phyloP scores from a whole-genome alignment of 1,284 basidiomycete genomes.

The Taiwanofungus camphoratus region DNA sequence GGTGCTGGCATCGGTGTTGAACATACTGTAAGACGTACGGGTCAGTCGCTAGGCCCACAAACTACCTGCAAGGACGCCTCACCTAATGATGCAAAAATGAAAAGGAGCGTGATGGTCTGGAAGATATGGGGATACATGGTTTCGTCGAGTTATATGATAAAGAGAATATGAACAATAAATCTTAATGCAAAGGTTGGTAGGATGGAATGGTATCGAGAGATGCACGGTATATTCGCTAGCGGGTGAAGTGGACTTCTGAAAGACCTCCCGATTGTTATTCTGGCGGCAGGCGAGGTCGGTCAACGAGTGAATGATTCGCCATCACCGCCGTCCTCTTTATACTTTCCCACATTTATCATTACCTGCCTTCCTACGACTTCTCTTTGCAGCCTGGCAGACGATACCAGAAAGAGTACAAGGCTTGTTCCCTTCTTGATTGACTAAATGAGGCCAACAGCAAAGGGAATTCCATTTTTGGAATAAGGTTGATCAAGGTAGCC shows the following conservation, averaged over 20 bases:
- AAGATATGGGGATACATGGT: slow-evolving; percentile 4
- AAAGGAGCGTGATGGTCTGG: slow-evolving; percentile 7
- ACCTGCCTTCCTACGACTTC: too few species aligned
- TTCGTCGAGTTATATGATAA: background rate
- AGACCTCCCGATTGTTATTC: background rate
- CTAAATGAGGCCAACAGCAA: background rate
- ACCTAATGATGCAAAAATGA: background rate
- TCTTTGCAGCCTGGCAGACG: background rate
- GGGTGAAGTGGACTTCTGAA: background rate
- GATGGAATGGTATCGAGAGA: background rate
- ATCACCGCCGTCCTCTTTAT: too few species aligned
- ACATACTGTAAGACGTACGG: background rate
- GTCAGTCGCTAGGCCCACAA: too few species aligned
- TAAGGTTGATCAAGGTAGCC: background rate
- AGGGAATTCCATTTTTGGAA: background rate
- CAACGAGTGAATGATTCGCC: background rate
- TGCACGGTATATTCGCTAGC: background rate
- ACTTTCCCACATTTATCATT: background rate
- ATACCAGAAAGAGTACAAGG: background rate
- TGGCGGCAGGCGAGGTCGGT: background rate
- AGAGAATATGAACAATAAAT: too few species aligned
- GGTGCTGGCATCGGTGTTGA: slow-evolving; percentile 2
- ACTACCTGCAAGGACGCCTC: too few species aligned
- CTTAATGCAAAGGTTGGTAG: too few species aligned
- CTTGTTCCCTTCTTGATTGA: background rate